Evolutionary conservation across 306 rosid species (phyloP).

Genomic region (Prunus persica): DNA sequence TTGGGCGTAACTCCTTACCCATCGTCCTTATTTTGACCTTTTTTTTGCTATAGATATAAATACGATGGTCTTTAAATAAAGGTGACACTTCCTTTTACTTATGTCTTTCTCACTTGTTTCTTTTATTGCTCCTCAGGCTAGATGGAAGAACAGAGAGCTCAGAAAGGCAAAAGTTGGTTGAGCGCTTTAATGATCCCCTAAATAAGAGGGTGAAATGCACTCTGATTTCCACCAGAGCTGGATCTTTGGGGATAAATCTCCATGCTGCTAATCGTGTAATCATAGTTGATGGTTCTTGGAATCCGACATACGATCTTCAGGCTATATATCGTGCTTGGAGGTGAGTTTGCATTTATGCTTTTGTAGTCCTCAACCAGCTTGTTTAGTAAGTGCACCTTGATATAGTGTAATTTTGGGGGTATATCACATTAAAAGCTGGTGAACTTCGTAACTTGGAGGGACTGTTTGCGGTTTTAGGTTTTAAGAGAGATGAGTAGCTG

Average conservation of each 20-base stretch:
- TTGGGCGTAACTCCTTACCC: no score
- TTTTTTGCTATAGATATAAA: neutral
- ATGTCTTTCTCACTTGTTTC: neutral
- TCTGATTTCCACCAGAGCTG: slow-evolving; percentile 93
- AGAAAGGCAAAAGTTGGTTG: slow-evolving; percentile 90
- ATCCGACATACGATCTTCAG: slow-evolving; percentile 97
- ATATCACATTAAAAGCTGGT: neutral
- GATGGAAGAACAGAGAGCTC: slow-evolving; percentile 98
- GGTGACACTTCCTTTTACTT: no score
- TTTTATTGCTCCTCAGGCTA: slow-evolving; percentile 52
- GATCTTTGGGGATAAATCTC: slow-evolving; percentile 94
- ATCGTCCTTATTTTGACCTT: neutral
- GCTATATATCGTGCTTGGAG: slow-evolving; percentile 99
- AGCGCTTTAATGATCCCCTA: slow-evolving; percentile 76
- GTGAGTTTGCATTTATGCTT: slow-evolving; percentile 32
- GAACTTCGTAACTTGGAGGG: neutral
- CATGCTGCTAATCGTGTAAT: slow-evolving; percentile 97
- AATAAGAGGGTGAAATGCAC: slow-evolving; percentile 89
- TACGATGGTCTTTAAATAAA: neutral
- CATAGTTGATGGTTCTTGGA: slow-evolving; percentile 99
- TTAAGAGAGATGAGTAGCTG: neutral
- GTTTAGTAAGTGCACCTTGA: neutral
- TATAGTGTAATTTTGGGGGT: neutral
- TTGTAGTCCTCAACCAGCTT: neutral
- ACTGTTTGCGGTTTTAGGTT: neutral